These are phyloP conservation scores for Boletus vermiculosoides DNA, from an alignment of 768 basidiomycete species.

Conservation along the genomic window DNA sequence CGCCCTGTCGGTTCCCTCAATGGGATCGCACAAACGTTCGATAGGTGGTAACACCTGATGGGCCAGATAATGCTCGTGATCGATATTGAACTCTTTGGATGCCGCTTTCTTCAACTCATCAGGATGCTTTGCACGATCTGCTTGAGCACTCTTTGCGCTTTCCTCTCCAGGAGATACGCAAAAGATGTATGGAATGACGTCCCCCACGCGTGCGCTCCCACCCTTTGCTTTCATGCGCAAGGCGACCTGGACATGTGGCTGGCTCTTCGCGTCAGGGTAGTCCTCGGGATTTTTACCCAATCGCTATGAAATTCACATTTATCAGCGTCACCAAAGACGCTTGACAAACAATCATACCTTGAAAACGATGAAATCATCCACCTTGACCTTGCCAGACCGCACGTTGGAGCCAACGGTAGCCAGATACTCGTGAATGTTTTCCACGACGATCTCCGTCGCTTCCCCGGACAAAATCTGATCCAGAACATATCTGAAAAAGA, in stretches of 20 bases:
- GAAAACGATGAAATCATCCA: conserved; percentile 95
- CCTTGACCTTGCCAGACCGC: conserved; percentile 67
- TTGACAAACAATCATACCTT: conserved; percentile 56
- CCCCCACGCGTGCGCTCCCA: conserved; percentile 75
- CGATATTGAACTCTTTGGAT: conserved; percentile 63
- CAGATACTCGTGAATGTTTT: conserved; percentile 91
- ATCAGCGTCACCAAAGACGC: not conserved
- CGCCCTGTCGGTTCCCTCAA: conserved; percentile 91
- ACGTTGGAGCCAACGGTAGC: conserved; percentile 73
- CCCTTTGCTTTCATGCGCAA: conserved; percentile 85
- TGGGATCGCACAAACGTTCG: conserved; percentile 92
- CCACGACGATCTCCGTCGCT: conserved; percentile 83
- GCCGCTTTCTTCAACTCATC: conserved; percentile 81
- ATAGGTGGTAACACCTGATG: conserved; percentile 93
- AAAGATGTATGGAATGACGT: conserved; percentile 96
- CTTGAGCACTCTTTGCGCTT: conserved; percentile 70
- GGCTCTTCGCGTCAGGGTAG: conserved; percentile 92
- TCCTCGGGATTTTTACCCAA: conserved; percentile 96
- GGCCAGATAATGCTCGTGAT: conserved; percentile 88
- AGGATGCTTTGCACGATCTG: conserved; percentile 90
- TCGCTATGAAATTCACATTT: conserved; percentile 49
- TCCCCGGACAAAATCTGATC: conserved; percentile 91
- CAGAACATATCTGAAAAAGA: conserved; percentile 69
- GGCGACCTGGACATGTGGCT: conserved; percentile 97
- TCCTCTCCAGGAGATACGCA: conserved; percentile 77